Base-by-base conservation (phyloP, 1,284 basidiomycete genomes). In the Ceratobasidium sp. region DNA sequence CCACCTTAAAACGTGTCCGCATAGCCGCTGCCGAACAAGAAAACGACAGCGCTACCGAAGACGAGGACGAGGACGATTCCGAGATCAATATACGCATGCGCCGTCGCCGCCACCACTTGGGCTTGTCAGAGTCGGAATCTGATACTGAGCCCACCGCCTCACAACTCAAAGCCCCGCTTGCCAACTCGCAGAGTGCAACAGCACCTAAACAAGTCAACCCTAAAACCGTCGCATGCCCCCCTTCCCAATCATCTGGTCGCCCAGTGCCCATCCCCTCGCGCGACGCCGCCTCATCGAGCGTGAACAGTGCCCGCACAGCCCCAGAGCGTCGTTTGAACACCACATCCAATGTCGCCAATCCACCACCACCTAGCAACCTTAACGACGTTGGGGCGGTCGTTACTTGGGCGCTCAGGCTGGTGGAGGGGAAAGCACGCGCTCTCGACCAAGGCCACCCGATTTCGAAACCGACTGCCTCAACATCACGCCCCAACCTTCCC, bases 351-450 rank as follows among this genome's bases (percentile, higher is more conserved):
- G 48, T 68, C 35, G 50, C 30, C 16, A 23, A 18, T 4, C 30
- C 38, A 18, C 66, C 66, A 7, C 66, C 50, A n/a, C 66, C 66
- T 2, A 55, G 6, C 50, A 48, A 68, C 30, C 48, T 68, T 50
- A 68, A 35, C 50, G 27, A 68, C 35, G 38, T 33, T n/a, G 33
- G 52, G 3, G 48, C 27, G 50, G 48, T 68, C 33, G 50, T 54
- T 20, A 35, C 18, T 50, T 68, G 66, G 66, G 66, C 50, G 3
- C 46, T 54, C 12, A 33, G 35, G 50, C 44, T 67, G n/a, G 65
- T 23, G 30, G 48, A 67, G 23, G 65, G 33, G 4, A 48, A 38
- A 68, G 50, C 27, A 20, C 66, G 16, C 18, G 30, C 30, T 6
- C 35, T 54, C 14, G 44, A 52, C n/a, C 50, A n/a, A 27, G 48